A percentile compares a stretch with the other conserved stretches of the same genome.
These are phyloP conservation scores for Kwoniella dendrophila DNA, from an alignment of 768 basidiomycete species.

Conservation along the genomic window DNA sequence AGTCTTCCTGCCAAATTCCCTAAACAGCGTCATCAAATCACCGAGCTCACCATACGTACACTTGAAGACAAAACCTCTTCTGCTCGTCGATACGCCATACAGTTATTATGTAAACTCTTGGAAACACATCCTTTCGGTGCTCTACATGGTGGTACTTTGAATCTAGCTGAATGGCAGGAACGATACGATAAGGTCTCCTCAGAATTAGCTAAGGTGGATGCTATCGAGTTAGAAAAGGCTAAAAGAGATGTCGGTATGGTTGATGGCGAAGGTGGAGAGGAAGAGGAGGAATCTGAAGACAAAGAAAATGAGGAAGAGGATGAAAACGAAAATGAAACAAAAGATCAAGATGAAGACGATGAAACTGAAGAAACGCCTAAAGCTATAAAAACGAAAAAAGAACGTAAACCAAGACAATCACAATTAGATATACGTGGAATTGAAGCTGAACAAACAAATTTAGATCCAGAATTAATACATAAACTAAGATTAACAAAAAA, in stretches of 20 bases:
- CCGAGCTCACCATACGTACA: slow-evolving; percentile 73
- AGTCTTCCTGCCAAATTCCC: slow-evolving; percentile 76
- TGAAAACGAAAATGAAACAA: slow-evolving; percentile 48
- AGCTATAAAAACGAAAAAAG: slow-evolving; percentile 40
- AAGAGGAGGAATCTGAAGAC: slow-evolving; percentile 52
- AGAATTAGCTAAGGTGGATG: slow-evolving; percentile 73
- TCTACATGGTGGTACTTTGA: slow-evolving; percentile 79
- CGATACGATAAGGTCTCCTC: slow-evolving; percentile 67
- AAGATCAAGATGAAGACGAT: slow-evolving; percentile 10
- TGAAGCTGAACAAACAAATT: slow-evolving; percentile 71
- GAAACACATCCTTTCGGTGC: slow-evolving; percentile 84
- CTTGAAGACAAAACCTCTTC: slow-evolving; percentile 86
- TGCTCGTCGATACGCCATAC: slow-evolving; percentile 82
- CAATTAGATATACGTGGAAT: slow-evolving; percentile 69
- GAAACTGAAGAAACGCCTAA: slow-evolving; percentile 20
- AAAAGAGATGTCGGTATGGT: slow-evolving; percentile 54
- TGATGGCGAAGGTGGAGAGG: slow-evolving; percentile 40
- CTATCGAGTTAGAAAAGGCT: slow-evolving; percentile 59
- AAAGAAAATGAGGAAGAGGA: slow-evolving; percentile 47
- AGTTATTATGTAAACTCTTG: slow-evolving; percentile 72
- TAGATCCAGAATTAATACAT: slow-evolving; percentile 67
- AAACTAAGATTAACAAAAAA: slow-evolving; percentile 75
- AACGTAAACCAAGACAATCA: slow-evolving; percentile 55
- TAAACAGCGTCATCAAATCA: slow-evolving; percentile 75
- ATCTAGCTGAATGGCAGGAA: slow-evolving; percentile 70